Base-by-base conservation (phyloP, 1,139 yeast species). In the Blastobotrys buckinghamii region DNA sequence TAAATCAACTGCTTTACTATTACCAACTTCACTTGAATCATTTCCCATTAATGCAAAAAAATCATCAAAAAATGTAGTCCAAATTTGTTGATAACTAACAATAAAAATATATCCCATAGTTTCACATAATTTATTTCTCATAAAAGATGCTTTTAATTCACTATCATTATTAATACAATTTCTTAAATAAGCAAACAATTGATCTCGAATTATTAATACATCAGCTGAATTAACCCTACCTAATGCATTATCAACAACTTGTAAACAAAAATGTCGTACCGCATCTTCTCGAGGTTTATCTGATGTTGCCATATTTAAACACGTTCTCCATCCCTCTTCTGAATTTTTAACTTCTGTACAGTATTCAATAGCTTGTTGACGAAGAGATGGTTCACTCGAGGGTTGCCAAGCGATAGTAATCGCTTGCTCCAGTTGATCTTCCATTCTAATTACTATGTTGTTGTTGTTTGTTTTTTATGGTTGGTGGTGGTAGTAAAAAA, bases 401-500 rank as follows among this genome's bases (percentile, higher is more conserved):
- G 87, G 86, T 63, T 83, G 81, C 55, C 88, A 79, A 35, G 97
- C 97, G 56, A 90, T 82, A 58, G 81, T 84, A 49, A 92, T 95
- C 44, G 97, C 98, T 72, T 89, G 96, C 67, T 80, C 90, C 63
- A 92, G 85, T 73, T 89, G 95, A 59, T 79, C 78, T 59, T 86
- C 89, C 94, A 87, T 86, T n/a, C n/a, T n/a, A n/a, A n/a, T n/a
- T n/a, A n/a, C n/a, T n/a, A n/a, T 17, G 24, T 29, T 36, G 15
- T 41, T 8, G 22, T 17, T 38, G 4, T 38, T 38, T 20, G 8
- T 39, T 17, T 24, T 19, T n/a, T n/a, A n/a, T n/a, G n/a, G n/a
- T n/a, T n/a, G n/a, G n/a, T n/a, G n/a, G n/a, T n/a, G n/a, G n/a
- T n/a, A n/a, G n/a, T n/a, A n/a, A n/a, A n/a, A n/a, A n/a, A n/a